Evolutionary conservation across 805 yeast genomes (phyloP), one percentile per base, ranked within the genome.

Genomic region (Candida morakotiae): DNA sequence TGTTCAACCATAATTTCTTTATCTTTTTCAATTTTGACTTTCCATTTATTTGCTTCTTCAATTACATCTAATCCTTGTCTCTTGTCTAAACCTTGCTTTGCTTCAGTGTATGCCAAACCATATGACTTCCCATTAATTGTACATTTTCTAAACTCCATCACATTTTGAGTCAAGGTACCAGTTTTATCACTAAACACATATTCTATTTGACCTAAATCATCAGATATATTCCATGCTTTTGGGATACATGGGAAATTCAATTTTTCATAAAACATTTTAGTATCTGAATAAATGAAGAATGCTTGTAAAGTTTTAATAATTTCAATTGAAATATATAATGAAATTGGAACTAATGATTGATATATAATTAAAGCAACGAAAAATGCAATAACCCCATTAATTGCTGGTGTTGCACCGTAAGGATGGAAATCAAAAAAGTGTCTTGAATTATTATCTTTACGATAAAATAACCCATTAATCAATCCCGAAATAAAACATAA

Each of bases 101-200:
- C 88, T 49, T 84, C 89, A 3, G 91, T 83, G 55, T 82, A 83
- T 0, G 91, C 87, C 26, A 73, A 62, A 8, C 91, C 93, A 48
- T 84, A 85, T 0, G 81, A 56, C 27, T 71, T 71, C 19, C 87
- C 84, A 38, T 73, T 76, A 41, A 85, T 71, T 4, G 87, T 74
- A 55, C 88, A 82, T 53, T 84, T 84, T 42, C 79, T 77, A 62
- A 83, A 85, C 53, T 83, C 87, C 94, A 84, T 84, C 18, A 82
- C 77, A 51, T 84, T 84, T 58, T 84, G 91, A 5, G 94, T 84
- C 49, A 84, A 65, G 0, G 94, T 84, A 25, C 94, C 94, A 0
- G 94, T 84, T 57, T 84, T 84, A 63, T 84, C 94, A 55, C 87
- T 79, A 58, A 84, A 84, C 28, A 84, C 73, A 53, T 82, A 84